Evolutionary conservation across 1,284 basidiomycete genomes (phyloP), one percentile per base, ranked within the genome.

Genomic region (Moesziomyces sp.): DNA sequence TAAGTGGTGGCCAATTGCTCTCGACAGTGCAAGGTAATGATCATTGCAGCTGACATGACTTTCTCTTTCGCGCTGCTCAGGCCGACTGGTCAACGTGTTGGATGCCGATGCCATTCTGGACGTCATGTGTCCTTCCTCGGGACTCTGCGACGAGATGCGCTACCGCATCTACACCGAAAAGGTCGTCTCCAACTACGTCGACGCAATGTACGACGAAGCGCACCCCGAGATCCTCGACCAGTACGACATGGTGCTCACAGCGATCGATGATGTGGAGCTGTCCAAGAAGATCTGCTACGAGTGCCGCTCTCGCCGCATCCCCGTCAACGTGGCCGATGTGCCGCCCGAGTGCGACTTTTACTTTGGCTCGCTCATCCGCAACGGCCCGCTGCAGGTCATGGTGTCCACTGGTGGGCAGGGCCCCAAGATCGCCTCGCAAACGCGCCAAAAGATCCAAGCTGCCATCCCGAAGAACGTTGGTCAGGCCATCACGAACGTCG

Each of bases 251-350:
- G 93, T 97, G 49, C 89, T 98, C 55, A 96, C 94, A 3, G 96
- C 96, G 14, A 91, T 98, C 52, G 94, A 98, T 86, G 91, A 97
- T 84, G 89, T 90, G 58, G 86, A 87, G 0, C 87, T 90, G 55
- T 93, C 90, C 44, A 89, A 86, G 86, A 52, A 76, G 35, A 94
- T 98, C 56, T 93, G 90, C 81, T 84, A 88, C 14, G 87, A 91
- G 74, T 92, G 92, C 79, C 87, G 93, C 52, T 86, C 87, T 30
- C 87, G 86, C 46, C 88, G 87, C 54, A 91, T 97, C 53, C 93
- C 94, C 4, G 91, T 97, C 69, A 99, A 99, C 85, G 94, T 95
- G 61, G 96, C 97, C 34, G 96, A 99, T 86, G 93, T 98, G 52
- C 97, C 96, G 3, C 81, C 80, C 26, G 80, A 85, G 60, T 99